These are phyloP conservation scores for Chaetoceros tenuissimus DNA, from an alignment of 108 stramenopile genomes.

Conservation along the genomic window DNA sequence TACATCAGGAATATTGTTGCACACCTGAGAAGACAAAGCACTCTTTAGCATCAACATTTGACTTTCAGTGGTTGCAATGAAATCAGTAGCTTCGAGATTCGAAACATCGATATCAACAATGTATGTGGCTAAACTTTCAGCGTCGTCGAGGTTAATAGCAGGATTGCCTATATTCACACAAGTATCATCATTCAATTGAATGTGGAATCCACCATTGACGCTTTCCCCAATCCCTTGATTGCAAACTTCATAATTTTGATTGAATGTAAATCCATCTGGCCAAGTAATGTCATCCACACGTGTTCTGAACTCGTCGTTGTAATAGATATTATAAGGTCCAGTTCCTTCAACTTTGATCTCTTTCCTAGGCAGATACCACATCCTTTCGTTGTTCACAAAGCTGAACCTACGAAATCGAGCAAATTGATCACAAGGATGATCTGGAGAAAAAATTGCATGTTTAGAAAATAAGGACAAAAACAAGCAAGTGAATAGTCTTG, in stretches of 20 bases:
- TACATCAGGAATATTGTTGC: background rate
- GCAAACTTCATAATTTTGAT: background rate
- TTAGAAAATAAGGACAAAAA: no score
- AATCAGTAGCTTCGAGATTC: background rate
- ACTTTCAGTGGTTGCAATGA: background rate
- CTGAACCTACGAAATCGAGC: no score
- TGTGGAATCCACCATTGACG: background rate
- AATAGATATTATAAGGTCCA: background rate
- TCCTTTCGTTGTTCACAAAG: background rate
- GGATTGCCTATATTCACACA: background rate
- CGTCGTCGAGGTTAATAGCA: background rate
- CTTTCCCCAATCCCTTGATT: background rate
- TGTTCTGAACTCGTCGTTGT: background rate
- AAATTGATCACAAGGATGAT: background rate
- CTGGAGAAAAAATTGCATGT: no score
- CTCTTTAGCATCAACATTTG: background rate
- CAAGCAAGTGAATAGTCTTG: no score
- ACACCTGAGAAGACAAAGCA: background rate
- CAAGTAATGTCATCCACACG: background rate
- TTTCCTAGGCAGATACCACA: background rate
- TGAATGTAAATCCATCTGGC: background rate
- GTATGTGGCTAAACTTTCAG: background rate
- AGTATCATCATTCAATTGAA: background rate
- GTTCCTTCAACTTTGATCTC: background rate
- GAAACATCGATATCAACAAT: background rate